Percentiles rank a stretch among this genome's conserved stretches.
Conservation (phyloP, 805 yeast genomes). For the Hagleromyces aurorensis region DNA sequence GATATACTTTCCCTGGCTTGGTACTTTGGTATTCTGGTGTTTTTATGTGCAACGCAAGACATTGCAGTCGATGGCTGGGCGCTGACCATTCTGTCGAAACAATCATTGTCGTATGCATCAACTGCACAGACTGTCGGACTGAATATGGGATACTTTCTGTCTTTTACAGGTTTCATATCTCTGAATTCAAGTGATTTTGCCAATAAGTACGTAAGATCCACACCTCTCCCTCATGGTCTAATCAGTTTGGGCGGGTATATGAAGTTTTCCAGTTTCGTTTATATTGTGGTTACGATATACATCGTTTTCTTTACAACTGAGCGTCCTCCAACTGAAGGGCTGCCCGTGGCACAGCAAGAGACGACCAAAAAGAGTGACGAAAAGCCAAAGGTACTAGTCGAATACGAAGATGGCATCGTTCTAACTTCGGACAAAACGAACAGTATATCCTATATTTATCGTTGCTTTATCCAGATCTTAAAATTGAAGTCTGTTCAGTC, state of each 20-base stretch:
- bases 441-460: conserved; percentile 48
- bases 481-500: conserved; percentile 63
- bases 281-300: conserved; percentile 55
- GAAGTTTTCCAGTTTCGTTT: conserved; percentile 67
- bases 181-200: conserved; percentile 90
- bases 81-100: conserved; percentile 69
- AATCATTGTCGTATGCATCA: conserved; percentile 81
- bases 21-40: conserved; percentile 68
- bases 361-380: conserved; percentile 12
- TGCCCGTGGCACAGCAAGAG: conserved; percentile 5
- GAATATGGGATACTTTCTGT: conserved; percentile 84
- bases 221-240: conserved; percentile 57
- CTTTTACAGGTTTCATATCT: conserved; percentile 87
- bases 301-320: conserved; percentile 60
- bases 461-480: conserved; percentile 60
- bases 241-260: conserved; percentile 70
- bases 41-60: conserved; percentile 94
- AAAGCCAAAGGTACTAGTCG: conserved; percentile 10
- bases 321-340: conserved; percentile 42
- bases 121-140: conserved; percentile 97
- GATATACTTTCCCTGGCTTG: conserved; percentile 43
- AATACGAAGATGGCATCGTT: conserved; percentile 27
- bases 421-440: conserved; percentile 19
- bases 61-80: conserved; percentile 99
- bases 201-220: conserved; percentile 64